Evolutionary conservation across 2,329 filamentous ascomycete genomes (phyloP).

Genomic region (Zymoseptoria pseudotritici): DNA sequence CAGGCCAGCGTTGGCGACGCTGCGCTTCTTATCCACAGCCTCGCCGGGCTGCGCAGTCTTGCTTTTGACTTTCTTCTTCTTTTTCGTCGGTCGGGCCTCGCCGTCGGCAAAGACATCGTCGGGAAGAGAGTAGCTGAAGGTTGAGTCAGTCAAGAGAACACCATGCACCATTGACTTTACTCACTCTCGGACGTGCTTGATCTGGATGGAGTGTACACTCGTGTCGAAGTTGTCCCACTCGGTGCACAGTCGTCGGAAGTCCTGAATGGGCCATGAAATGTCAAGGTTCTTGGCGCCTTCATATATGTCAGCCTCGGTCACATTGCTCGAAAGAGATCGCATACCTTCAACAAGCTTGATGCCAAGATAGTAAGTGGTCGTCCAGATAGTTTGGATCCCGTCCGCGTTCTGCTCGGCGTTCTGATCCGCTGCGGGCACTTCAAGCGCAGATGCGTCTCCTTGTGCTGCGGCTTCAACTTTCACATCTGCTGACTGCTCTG

Average conservation of each 20-base stretch:
- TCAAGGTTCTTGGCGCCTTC: slow-evolving; percentile 64
- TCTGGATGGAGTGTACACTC: slow-evolving; percentile 68
- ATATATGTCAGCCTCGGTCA: slow-evolving; percentile 2
- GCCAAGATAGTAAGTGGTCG: slow-evolving; percentile 90
- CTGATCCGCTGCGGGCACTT: slow-evolving; percentile 27
- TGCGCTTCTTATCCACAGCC: slow-evolving; percentile 35
- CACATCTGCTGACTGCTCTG: slow-evolving; percentile 45
- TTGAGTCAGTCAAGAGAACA: slow-evolving; percentile 9
- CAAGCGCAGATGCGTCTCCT: slow-evolving; percentile 34
- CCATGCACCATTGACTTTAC: slow-evolving; percentile 26
- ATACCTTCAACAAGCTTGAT: slow-evolving; percentile 55
- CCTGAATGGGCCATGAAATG: slow-evolving; percentile 71
- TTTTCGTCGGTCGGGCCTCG: slow-evolving; percentile 48
- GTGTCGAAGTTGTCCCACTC: slow-evolving; percentile 68
- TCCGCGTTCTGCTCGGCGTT: slow-evolving; percentile 30
- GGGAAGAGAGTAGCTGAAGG: slow-evolving; percentile 69
- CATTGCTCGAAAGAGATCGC: background rate
- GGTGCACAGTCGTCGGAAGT: slow-evolving; percentile 78
- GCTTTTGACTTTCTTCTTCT: slow-evolving; percentile 36
- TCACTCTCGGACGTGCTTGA: slow-evolving; percentile 82
- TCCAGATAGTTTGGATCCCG: slow-evolving; percentile 58
- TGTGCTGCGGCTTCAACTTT: slow-evolving; percentile 43
- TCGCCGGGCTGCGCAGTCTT: slow-evolving; percentile 18
- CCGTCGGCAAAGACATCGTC: slow-evolving; percentile 80
- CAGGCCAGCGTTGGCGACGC: slow-evolving; percentile 37